Percentiles rank a stretch among this genome's conserved stretches.
Conservation (phyloP, 805 yeast species). For the Kluyveromyces lactis region DNA sequence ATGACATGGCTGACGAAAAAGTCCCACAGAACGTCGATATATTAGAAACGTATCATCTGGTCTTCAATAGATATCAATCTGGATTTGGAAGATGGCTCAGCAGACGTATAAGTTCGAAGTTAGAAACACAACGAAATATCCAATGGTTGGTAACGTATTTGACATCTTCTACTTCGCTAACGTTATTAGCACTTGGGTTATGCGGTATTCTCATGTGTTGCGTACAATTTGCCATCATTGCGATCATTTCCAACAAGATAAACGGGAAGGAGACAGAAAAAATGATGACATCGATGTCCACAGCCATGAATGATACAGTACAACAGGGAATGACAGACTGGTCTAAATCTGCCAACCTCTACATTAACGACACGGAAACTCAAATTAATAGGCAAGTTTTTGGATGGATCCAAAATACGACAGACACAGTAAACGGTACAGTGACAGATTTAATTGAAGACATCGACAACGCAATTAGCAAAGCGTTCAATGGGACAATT, state of each 20-base stretch:
- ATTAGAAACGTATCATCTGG: slow-evolving; percentile 16
- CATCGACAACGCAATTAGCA: slow-evolving; percentile 51
- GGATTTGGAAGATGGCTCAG: slow-evolving; percentile 14
- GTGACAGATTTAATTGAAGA: slow-evolving; percentile 45
- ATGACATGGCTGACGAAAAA: not conserved
- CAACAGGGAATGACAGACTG: slow-evolving; percentile 35
- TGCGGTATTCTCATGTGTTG: slow-evolving; percentile 47
- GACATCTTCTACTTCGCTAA: slow-evolving; percentile 44
- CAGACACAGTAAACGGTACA: slow-evolving; percentile 52
- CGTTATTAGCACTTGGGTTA: slow-evolving; percentile 44
- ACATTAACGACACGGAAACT: slow-evolving; percentile 40
- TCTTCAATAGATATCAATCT: slow-evolving; percentile 17
- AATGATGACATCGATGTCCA: slow-evolving; percentile 4
- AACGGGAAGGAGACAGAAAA: slow-evolving; percentile 1
- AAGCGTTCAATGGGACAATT: slow-evolving; percentile 61
- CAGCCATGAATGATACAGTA: slow-evolving; percentile 14
- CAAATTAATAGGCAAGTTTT: slow-evolving; percentile 56
- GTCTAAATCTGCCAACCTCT: slow-evolving; percentile 49
- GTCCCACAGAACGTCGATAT: slow-evolving; percentile 10
- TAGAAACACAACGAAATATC: slow-evolving; percentile 16
- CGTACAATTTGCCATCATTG: slow-evolving; percentile 45
- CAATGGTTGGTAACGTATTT: slow-evolving; percentile 36
- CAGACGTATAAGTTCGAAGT: not conserved
- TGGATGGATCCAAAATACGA: slow-evolving; percentile 54
- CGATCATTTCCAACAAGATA: slow-evolving; percentile 9